Evolutionary conservation across 768 basidiomycete species (phyloP), one percentile per base, ranked within the genome.

Genomic region (Mrakia hoshinonis): DNA sequence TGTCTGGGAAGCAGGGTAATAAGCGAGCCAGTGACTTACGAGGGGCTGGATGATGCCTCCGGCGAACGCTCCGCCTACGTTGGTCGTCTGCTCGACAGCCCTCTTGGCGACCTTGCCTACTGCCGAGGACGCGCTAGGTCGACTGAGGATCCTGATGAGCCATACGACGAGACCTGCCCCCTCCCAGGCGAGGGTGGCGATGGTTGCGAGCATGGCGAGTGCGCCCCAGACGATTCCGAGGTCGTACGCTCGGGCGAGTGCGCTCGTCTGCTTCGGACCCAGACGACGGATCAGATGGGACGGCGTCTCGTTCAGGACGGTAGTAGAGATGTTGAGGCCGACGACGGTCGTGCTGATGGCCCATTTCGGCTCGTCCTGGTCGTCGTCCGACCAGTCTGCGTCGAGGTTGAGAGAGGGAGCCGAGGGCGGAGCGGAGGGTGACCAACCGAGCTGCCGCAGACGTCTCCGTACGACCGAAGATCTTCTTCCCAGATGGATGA

Each of bases 11-110:
- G 5, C 2, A 11, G 20, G n/a, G 5, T 2, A 29, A n/a, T 13
- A 29, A 26, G 13, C 11, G 10, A 43, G 31, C 46, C 31, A 39
- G 36, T 1, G 18, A 34, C 70, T 15, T 6, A 72, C 70, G 43
- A 72, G 26, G 0, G 70, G 70, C 20, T 60, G 31, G 46, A 72
- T 67, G 55, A 61, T 39, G 22, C 51, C 54, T 15, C 18, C 43
- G 9, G 43, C 18, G 10, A 38, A n/a, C 22, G 18, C n/a, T 29
- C 24, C 49, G 15, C 43, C 54, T 47, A 20, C 39, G 54, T 4
- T 7, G 38, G 11, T 9, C 24, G 26, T 46, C 12, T 29, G 58
- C 36, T 48, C 55, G 13, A 39, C 13, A 20, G 39, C 36, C 12
- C 46, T 29, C 48, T 24, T 20, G 15, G n/a, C 29, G 18, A 61